phyloP scores from a whole-genome alignment of 2,329 filamentous ascomycete genomes.

The Monascus ruber region DNA sequence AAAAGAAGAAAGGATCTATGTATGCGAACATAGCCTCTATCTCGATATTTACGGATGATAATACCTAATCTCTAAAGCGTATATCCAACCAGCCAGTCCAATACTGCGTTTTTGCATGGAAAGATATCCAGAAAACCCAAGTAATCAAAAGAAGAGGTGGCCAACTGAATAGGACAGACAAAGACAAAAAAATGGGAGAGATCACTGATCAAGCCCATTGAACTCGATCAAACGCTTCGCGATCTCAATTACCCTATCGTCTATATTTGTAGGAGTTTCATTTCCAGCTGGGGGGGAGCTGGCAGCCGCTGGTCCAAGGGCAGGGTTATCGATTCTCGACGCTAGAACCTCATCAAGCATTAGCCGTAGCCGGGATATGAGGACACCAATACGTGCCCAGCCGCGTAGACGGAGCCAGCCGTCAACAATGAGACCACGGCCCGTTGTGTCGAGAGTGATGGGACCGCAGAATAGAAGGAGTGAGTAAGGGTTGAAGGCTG shows the following conservation, averaged over 20 bases:
- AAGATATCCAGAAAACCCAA: too few species aligned
- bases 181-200: too few species aligned
- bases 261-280: conserved; percentile 3
- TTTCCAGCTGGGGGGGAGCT: conserved; percentile 15
- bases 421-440: conserved; percentile 78
- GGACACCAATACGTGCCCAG: conserved; percentile 88
- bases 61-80: too few species aligned
- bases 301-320: conserved; percentile 38
- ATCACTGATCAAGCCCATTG: conserved; percentile 62
- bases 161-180: too few species aligned
- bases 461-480: conserved; percentile 78
- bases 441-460: conserved; percentile 76
- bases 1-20: too few species aligned
- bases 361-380: conserved; percentile 69
- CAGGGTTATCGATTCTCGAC: conserved; percentile 66
- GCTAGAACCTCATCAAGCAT: conserved; percentile 82
- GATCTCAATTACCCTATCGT: conserved; percentile 52
- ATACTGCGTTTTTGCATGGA: too few species aligned
- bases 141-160: too few species aligned
- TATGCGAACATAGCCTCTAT: too few species aligned
- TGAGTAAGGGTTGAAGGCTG: conserved; percentile 73
- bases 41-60: too few species aligned
- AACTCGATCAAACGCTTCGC: conserved; percentile 76
- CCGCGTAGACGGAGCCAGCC: conserved; percentile 78
- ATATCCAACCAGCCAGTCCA: too few species aligned